Evolutionary conservation across 768 basidiomycete species (phyloP).

Genomic region (Podaxis sp.): DNA sequence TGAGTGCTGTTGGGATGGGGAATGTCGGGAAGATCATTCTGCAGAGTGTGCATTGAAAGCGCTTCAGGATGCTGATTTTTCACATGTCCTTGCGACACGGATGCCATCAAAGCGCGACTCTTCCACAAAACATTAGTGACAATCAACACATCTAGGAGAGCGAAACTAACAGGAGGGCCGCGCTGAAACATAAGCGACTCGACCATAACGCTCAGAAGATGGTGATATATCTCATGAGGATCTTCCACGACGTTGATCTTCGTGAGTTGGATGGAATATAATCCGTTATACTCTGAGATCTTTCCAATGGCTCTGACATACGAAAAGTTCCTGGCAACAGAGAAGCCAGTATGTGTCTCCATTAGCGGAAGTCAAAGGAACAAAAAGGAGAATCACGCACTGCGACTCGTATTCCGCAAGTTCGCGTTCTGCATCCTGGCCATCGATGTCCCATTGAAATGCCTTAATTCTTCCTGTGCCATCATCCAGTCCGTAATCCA

Average conservation of each 20-base stretch:
- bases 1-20: background rate
- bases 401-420: background rate
- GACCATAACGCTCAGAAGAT: slow-evolving; percentile 23
- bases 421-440: slow-evolving; percentile 8
- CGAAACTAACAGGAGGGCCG: slow-evolving; percentile 22
- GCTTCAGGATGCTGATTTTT: background rate
- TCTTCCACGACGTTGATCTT: slow-evolving; percentile 18
- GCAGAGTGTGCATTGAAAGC: background rate
- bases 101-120: background rate
- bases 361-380: background rate
- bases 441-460: background rate
- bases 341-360: background rate
- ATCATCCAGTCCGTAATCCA: slow-evolving; percentile 12
- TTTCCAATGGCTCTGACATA: slow-evolving; percentile 22
- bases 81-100: background rate
- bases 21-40: background rate
- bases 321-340: slow-evolving; percentile 9
- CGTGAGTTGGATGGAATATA: slow-evolving; percentile 20
- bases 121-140: background rate
- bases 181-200: slow-evolving; percentile 17
- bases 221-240: slow-evolving; percentile 28
- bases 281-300: slow-evolving; percentile 20
- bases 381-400: background rate
- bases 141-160: background rate
- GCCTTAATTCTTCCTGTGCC: slow-evolving; percentile 17